These are phyloP conservation scores for Tricholoma saponaceum DNA, from an alignment of 768 basidiomycete genomes.

Conservation along the genomic window DNA sequence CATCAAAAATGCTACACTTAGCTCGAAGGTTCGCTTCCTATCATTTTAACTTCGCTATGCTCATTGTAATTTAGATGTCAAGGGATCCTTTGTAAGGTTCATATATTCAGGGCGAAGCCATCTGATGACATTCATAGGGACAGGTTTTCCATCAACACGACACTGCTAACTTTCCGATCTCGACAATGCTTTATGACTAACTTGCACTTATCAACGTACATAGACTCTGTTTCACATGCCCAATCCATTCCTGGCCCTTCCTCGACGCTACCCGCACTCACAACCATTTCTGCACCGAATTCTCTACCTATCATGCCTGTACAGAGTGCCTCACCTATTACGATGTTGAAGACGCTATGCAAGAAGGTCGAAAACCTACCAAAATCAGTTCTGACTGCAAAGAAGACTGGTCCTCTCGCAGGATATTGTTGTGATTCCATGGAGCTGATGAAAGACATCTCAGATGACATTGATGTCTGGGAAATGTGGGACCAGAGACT, in stretches of 20 bases:
- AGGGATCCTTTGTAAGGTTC: neutral
- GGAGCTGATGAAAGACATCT: neutral
- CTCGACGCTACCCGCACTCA: too few species aligned
- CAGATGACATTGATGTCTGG: neutral
- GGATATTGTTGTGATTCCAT: neutral
- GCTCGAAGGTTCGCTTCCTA: neutral
- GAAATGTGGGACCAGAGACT: neutral
- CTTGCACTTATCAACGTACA: neutral
- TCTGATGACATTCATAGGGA: neutral
- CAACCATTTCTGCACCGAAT: neutral
- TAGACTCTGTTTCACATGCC: neutral
- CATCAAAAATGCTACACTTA: neutral
- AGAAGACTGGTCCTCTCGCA: neutral
- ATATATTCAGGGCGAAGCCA: neutral
- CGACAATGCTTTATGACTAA: neutral
- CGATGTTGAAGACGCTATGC: neutral
- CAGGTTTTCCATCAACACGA: neutral
- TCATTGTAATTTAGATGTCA: neutral
- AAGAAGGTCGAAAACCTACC: neutral
- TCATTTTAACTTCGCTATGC: neutral
- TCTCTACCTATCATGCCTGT: neutral
- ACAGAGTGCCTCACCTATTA: neutral
- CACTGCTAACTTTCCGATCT: neutral
- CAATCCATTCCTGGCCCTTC: neutral
- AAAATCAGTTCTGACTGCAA: neutral